Base-by-base conservation (phyloP, 2,329 filamentous ascomycete genomes). In the Grosmannia clavigera region DNA sequence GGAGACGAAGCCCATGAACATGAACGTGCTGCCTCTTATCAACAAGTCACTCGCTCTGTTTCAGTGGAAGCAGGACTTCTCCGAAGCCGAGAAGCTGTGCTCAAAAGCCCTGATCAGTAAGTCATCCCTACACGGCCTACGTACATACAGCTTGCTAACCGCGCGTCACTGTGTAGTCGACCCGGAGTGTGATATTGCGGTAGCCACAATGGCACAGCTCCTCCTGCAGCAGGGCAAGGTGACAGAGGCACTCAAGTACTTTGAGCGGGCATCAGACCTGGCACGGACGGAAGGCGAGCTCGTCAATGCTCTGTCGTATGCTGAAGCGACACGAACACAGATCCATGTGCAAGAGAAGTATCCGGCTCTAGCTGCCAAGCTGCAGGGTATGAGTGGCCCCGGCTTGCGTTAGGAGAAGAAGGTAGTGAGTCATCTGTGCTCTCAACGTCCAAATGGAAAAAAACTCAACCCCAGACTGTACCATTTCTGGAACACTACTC, bases 201-300 rank as follows among this genome's bases (percentile, higher is more conserved):
- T 99, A 51, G 94, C 94, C 58, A 99, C 94, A 59, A 96, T 99
- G 90, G 94, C 94, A 12, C 94, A 99, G 75, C 84, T 99, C 51
- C 85, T 99, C 58, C 83, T 99, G 43, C 94, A 99, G 74, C 94
- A 97, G 78, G 94, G 94, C 73, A 96, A 96, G 78, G 92, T 99
- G 61, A 88, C 87, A 43, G 90, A 96, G 64, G 94, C 94, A 0
- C 84, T 99, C 65, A 90, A 88, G 74, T 97, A 97, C 79, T 99
- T 99, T 71, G 92, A 97, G 79, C 87, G 90, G 63, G 94, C 94
- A 2, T 94, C 92, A 33, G 92, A 97, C 76, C 84, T 99, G 58
- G 92, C 91, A 55, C 82, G 94, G 67, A 99, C 94, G 40, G 92
- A 96, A 69, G 90, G 88, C 62, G 94, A 99, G 77, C 92, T 97